These are phyloP conservation scores for Hansenula sp. DNA, from an alignment of 1,139 yeast genomes.

Conservation along the genomic window DNA sequence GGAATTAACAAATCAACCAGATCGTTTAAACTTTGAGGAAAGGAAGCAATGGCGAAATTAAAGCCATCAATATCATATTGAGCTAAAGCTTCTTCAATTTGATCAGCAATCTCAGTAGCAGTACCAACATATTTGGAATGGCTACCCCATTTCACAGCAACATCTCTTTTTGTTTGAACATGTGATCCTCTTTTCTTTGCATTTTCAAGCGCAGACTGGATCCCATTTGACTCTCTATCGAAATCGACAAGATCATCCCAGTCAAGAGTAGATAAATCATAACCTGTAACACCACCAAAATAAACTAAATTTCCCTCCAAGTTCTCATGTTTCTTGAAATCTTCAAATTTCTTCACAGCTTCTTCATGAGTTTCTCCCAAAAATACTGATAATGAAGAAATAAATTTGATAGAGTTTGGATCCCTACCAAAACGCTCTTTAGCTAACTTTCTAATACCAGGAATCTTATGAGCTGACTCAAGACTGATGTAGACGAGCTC, in stretches of 20 bases:
- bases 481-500: conserved; percentile 33
- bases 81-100: neutral
- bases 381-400: neutral
- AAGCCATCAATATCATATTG: neutral
- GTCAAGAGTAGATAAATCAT: neutral
- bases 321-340: conserved; percentile 22
- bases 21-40: too few species aligned
- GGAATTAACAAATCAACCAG: conserved; percentile 27
- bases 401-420: conserved; percentile 15
- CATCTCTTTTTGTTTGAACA: neutral
- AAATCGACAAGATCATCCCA: neutral
- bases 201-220: neutral
- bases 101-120: neutral
- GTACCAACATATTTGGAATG: neutral
- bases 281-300: neutral
- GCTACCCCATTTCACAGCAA: neutral
- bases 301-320: conserved; percentile 15
- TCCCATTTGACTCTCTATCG: neutral
- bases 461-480: conserved; percentile 14
- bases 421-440: conserved; percentile 19
- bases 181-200: neutral
- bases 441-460: conserved; percentile 20
- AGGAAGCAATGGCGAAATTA: too few species aligned
- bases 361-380: neutral
- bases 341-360: neutral